Conservation (phyloP, 1,284 basidiomycete genomes). For the Phylloporus sp. region DNA sequence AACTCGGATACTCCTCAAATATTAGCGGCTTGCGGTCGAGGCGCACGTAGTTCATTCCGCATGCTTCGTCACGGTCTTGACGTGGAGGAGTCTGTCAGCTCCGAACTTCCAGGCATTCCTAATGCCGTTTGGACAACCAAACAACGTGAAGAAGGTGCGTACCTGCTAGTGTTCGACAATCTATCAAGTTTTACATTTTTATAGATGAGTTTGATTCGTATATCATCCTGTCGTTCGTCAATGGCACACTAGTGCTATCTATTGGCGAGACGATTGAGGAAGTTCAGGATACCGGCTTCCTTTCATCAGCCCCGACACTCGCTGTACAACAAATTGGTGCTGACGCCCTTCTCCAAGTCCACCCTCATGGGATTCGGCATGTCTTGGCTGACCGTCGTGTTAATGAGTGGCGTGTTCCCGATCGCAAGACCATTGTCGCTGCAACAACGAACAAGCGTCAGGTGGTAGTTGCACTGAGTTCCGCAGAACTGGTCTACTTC, state of each 20-base stretch:
- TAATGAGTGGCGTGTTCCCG: constrained; percentile 91
- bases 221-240: constrained; percentile 96
- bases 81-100: constrained; percentile 91
- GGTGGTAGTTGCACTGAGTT: constrained; percentile 91
- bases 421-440: constrained; percentile 85
- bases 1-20: constrained; percentile 95
- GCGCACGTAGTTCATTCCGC: constrained; percentile 84
- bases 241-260: constrained; percentile 92
- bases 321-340: constrained; percentile 95
- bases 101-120: constrained; percentile 92
- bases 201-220: constrained; percentile 90
- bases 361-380: constrained; percentile 93
- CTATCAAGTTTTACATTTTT: constrained; percentile 15
- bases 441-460: constrained; percentile 96
- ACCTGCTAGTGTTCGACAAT: neutral
- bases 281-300: constrained; percentile 95
- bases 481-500: constrained; percentile 95
- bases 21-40: constrained; percentile 89
- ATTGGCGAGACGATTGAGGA: constrained; percentile 98
- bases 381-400: constrained; percentile 88
- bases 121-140: constrained; percentile 98
- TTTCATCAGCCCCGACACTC: constrained; percentile 93
- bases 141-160: constrained; percentile 81
- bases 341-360: constrained; percentile 91
- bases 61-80: constrained; percentile 92